Conservation (phyloP, 78 protist species). For the Speleostelium caveatum region DNA sequence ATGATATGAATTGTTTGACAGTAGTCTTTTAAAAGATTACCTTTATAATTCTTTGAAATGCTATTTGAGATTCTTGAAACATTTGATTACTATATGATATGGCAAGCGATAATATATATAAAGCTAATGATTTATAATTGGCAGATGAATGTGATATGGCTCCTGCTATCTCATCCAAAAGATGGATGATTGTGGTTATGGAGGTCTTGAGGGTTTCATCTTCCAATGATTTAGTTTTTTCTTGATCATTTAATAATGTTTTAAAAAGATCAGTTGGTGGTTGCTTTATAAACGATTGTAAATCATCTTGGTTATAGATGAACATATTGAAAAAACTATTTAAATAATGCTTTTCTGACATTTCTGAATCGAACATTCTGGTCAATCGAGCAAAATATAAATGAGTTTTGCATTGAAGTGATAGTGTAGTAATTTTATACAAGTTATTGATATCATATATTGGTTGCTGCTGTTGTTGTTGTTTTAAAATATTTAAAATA, state of each 20-base stretch:
- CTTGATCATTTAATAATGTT: neutral
- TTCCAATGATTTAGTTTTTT: neutral
- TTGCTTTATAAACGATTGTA: neutral
- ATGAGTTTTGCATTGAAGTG: conserved; percentile 51
- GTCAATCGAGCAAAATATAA: conserved; percentile 49
- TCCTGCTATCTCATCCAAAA: conserved; percentile 59
- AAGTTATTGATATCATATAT: too few species aligned
- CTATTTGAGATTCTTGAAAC: neutral
- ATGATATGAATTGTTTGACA: too few species aligned
- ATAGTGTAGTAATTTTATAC: neutral
- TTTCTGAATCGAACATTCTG: conserved; percentile 22
- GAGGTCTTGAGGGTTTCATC: neutral
- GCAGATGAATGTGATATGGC: conserved; percentile 16
- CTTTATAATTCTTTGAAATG: conserved; percentile 24
- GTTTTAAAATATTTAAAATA: neutral
- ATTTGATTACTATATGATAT: neutral
- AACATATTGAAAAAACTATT: conserved; percentile 13
- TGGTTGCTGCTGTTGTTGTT: neutral
- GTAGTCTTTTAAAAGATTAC: too few species aligned
- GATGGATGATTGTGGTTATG: neutral
- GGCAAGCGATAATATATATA: conserved; percentile 16
- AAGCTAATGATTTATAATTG: conserved; percentile 11
- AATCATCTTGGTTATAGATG: too few species aligned
- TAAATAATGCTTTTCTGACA: conserved; percentile 26
- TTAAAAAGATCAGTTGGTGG: too few species aligned